phyloP scores from a whole-genome alignment of 805 yeast species.

The Scheffersomyces spartinae region DNA sequence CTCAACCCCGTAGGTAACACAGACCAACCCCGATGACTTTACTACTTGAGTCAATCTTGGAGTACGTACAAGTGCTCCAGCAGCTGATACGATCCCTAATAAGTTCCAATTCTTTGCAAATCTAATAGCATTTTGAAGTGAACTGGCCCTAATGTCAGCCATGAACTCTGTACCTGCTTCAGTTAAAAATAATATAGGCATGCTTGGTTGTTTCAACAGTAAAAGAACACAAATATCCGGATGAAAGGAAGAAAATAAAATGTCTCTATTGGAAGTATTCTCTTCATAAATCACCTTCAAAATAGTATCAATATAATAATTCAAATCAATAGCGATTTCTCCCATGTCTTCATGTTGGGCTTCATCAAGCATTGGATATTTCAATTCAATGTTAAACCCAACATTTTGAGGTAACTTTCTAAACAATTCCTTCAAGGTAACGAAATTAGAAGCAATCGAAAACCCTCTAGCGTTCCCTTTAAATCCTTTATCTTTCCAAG shows the following conservation, averaged over 20 bases:
- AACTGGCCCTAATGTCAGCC: conserved; percentile 84
- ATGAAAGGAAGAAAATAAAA: conserved; percentile 86
- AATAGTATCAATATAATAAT: conserved; percentile 81
- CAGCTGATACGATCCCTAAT: conserved; percentile 85
- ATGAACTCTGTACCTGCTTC: conserved; percentile 77
- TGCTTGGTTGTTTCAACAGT: conserved; percentile 84
- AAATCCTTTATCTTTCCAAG: conserved; percentile 75
- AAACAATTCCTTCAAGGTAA: conserved; percentile 77
- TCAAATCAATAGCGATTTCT: conserved; percentile 69
- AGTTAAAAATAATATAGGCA: conserved; percentile 82
- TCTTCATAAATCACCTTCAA: conserved; percentile 66
- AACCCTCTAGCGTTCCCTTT: conserved; percentile 90
- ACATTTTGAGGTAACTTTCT: conserved; percentile 69
- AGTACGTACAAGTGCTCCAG: conserved; percentile 74
- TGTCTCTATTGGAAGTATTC: conserved; percentile 66
- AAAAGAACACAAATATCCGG: conserved; percentile 84
- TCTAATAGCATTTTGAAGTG: conserved; percentile 82
- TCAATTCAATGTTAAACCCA: conserved; percentile 91
- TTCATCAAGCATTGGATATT: conserved; percentile 92
- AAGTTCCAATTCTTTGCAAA: conserved; percentile 87
- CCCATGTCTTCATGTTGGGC: conserved; percentile 85
- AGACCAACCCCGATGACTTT: conserved; percentile 80
- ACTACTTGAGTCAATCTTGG: conserved; percentile 89
- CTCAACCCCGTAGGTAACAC: conserved; percentile 80
- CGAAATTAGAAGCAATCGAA: conserved; percentile 85